A percentile compares a stretch with the other conserved stretches of the same genome.
phyloP scores from a whole-genome alignment of 495 filamentous ascomycete species.

The Jackrogersella multiformis region DNA sequence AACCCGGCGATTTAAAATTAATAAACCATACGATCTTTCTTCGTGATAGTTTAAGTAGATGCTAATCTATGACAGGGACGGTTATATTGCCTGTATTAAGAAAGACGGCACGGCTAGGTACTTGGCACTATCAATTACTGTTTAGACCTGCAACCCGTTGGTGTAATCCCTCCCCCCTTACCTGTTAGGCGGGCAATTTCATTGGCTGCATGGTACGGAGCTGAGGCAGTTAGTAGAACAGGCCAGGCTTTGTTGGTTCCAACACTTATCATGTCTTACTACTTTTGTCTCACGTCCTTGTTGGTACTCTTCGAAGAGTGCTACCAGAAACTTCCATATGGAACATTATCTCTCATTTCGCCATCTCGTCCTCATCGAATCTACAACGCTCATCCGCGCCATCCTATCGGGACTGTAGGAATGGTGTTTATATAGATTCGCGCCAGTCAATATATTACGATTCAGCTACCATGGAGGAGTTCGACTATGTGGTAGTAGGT shows the following conservation, averaged over 20 bases:
- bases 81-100: no score
- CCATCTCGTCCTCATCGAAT: not conserved
- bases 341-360: not conserved
- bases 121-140: not conserved
- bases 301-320: not conserved
- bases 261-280: not conserved
- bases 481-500: conserved; percentile 19
- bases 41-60: no score
- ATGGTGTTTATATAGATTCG: not conserved
- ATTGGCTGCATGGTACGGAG: not conserved
- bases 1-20: no score
- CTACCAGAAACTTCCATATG: not conserved
- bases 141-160: not conserved
- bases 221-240: not conserved
- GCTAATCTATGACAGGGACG: no score
- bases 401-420: not conserved
- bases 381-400: not conserved
- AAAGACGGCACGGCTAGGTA: not conserved
- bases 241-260: not conserved
- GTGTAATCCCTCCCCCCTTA: not conserved
- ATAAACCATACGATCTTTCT: no score
- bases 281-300: not conserved
- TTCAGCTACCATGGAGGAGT: not conserved
- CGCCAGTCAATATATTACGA: not conserved
- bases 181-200: not conserved